Conservation (phyloP, 148 eudicot species). For the Cornus suecica region DNA sequence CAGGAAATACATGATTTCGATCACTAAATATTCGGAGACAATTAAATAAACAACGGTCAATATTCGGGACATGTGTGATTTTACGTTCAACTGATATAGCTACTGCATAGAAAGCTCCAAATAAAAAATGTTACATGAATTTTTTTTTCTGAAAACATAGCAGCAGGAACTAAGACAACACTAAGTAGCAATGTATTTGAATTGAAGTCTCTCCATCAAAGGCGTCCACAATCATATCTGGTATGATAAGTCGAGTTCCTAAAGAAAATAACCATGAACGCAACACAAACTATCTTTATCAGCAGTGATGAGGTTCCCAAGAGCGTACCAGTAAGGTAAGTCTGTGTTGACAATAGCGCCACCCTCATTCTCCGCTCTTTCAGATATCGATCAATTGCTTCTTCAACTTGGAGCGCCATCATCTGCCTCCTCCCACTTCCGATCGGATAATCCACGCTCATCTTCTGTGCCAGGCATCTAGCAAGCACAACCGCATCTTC, state of each 20-base stretch:
- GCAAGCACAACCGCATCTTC: slow-evolving; percentile 71
- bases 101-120: too few relatives aligned
- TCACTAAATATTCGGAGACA: too few relatives aligned
- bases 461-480: slow-evolving; percentile 34
- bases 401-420: slow-evolving; percentile 11
- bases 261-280: slow-evolving; percentile 30
- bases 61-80: too few relatives aligned
- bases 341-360: slow-evolving; percentile 28
- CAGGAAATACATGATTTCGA: too few relatives aligned
- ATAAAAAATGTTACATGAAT: too few relatives aligned
- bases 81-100: too few relatives aligned
- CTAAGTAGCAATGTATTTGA: too few relatives aligned
- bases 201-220: slow-evolving; percentile 4
- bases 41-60: too few relatives aligned
- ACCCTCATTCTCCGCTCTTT: slow-evolving; percentile 45
- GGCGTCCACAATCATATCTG: slow-evolving; percentile 42
- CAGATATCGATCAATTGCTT: slow-evolving; percentile 46
- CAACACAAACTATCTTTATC: slow-evolving; percentile 25
- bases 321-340: slow-evolving; percentile 36
- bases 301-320: slow-evolving; percentile 27
- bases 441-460: not conserved
- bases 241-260: slow-evolving; percentile 23
- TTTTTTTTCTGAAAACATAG: too few relatives aligned
- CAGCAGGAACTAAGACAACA: too few relatives aligned
- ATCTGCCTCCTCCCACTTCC: too few relatives aligned